Base-by-base conservation (phyloP, 805 yeast genomes). In the Yamadazyma philogaea region DNA sequence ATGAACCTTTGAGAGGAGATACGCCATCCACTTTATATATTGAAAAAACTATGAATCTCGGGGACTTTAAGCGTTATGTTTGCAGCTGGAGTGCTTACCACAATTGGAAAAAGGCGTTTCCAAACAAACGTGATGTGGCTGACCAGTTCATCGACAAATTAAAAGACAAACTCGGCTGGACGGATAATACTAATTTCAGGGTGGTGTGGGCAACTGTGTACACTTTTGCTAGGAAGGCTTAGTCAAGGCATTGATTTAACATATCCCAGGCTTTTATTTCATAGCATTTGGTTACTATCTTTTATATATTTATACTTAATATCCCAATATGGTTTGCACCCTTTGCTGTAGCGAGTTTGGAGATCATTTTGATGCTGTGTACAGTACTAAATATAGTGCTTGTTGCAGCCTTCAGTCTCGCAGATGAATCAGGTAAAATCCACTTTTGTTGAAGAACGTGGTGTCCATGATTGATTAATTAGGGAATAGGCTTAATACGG, bases 71-170 rank as follows among this genome's bases (percentile, higher is more conserved):
- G 38, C 39, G 44, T 30, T 85, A 87, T 56, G 57, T 83, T 17
- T 61, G 66, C 12, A 85, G 96, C 0, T 83, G 81, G 75, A 83
- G 93, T 54, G 75, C 87, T 2, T 79, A 75, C 57, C 87, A 82
- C 60, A 68, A 64, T 28, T 84, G 81, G 78, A 64, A 64, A 42
- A 34, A 47, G 40, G 24, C 44, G 52, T 50, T 61, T 38, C 66
- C 63, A 7, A 52, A 53, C 15, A 61, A 57, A 34, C 47, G 49
- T 34, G 83, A 79, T 51, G 62, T 81, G 18, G 74, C 75, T 1
- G 82, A 79, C 30, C 50, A 54, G 26, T 68, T 75, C 45, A 60
- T 75, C 28, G 63, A 66, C 7, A 76, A 71, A 41, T 56, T 81
- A 48, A 53, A 50, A 11, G 55, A 52, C 12, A 63, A 75, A 43